Evolutionary conservation across 1,139 yeast species (phyloP).

Genomic region (Blastobotrys proliferans): DNA sequence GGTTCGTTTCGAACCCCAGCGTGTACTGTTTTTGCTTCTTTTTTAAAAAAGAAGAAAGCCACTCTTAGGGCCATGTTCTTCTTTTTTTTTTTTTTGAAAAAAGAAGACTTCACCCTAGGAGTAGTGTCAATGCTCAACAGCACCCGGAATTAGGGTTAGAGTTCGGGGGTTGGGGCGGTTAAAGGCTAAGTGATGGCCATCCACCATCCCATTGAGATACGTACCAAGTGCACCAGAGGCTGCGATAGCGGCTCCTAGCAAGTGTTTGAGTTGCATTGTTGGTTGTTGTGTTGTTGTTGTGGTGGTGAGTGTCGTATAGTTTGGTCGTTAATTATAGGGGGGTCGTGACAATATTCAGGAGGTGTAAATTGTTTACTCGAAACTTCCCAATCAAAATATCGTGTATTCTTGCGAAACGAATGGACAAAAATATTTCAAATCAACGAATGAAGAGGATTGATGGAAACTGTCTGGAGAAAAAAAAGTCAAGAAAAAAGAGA

Average conservation of each 20-base stretch:
- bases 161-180: no score
- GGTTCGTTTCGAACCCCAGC: neutral
- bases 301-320: neutral
- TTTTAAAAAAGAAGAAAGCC: neutral
- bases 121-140: neutral
- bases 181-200: no score
- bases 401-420: no score
- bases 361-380: neutral
- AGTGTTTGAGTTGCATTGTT: constrained; percentile 19
- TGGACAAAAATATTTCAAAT: constrained; percentile 4
- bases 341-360: constrained; percentile 1
- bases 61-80: no score
- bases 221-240: constrained; percentile 23
- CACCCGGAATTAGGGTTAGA: neutral
- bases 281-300: constrained; percentile 1
- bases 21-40: neutral
- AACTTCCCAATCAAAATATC: no score
- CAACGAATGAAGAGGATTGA: constrained; percentile 5
- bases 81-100: neutral
- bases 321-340: neutral
- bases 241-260: constrained; percentile 21
- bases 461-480: constrained; percentile 5
- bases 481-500: constrained; percentile 1
- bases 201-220: no score
- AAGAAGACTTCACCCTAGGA: neutral